Conservation (phyloP, 768 basidiomycete genomes). For the Lentinus brumalis region DNA sequence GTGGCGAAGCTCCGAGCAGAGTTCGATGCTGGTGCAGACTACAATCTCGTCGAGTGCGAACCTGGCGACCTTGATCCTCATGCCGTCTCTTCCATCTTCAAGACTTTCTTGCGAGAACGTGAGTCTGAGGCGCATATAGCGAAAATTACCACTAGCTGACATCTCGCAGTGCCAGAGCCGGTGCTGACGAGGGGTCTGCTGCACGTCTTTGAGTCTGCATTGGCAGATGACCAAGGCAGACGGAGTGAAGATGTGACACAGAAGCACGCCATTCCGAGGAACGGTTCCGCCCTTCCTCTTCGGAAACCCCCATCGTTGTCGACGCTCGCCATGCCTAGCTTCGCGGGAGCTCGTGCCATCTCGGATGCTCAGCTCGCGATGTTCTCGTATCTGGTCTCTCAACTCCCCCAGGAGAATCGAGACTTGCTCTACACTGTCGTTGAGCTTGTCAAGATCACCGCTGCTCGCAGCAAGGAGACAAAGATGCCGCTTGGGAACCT, state of each 20-base stretch:
- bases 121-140: constrained; percentile 39
- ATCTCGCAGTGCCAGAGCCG: constrained; percentile 73
- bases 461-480: constrained; percentile 66
- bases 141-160: constrained; percentile 6
- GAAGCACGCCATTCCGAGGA: constrained; percentile 11
- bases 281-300: constrained; percentile 38
- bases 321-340: constrained; percentile 73
- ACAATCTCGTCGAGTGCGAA: constrained; percentile 72
- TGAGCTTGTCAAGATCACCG: constrained; percentile 77
- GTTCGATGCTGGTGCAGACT: constrained; percentile 89
- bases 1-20: constrained; percentile 71
- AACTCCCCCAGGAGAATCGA: constrained; percentile 77
- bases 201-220: constrained; percentile 78
- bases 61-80: constrained; percentile 94
- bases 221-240: constrained; percentile 52
- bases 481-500: constrained; percentile 94
- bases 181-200: constrained; percentile 74
- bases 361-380: constrained; percentile 59
- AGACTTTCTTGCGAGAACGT: constrained; percentile 92
- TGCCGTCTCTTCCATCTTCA: constrained; percentile 91
- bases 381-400: constrained; percentile 62
- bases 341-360: constrained; percentile 60
- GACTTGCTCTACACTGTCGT: constrained; percentile 84
- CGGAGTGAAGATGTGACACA: constrained; percentile 19
- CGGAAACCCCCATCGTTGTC: constrained; percentile 82